These are phyloP conservation scores for Ceratocystis smalleyi DNA, from an alignment of 2,329 filamentous ascomycete genomes.

Conservation along the genomic window DNA sequence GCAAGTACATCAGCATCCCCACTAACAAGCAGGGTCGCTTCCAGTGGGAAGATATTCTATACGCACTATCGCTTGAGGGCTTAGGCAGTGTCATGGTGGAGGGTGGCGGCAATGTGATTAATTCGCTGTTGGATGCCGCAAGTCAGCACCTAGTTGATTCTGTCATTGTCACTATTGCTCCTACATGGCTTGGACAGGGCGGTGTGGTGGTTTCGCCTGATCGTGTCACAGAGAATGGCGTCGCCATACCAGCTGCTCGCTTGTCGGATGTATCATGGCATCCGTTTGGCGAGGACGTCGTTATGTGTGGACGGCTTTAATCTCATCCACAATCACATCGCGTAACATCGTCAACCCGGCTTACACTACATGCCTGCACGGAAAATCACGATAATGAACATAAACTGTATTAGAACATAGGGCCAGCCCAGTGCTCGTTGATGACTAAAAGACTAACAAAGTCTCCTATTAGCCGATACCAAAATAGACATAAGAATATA, in stretches of 20 bases:
- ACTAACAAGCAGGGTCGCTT: constrained; percentile 29
- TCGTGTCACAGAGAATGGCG: constrained; percentile 34
- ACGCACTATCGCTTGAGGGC: constrained; percentile 40
- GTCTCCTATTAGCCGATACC: constrained; percentile 2
- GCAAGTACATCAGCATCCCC: constrained; percentile 34
- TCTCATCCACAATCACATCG: background rate
- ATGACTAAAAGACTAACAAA: background rate
- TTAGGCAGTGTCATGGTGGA: constrained; percentile 80
- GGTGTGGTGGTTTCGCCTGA: constrained; percentile 66
- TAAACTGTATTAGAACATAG: constrained; percentile 14
- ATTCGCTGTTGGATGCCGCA: constrained; percentile 52
- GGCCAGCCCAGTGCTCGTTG: constrained; percentile 8
- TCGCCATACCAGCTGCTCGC: constrained; percentile 45
- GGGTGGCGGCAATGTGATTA: constrained; percentile 70
- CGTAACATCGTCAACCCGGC: too few species aligned
- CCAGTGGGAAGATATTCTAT: constrained; percentile 50
- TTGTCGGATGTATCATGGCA: constrained; percentile 56
- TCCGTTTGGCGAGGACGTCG: constrained; percentile 66
- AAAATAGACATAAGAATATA: background rate
- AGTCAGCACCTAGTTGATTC: constrained; percentile 52
- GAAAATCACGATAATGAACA: constrained; percentile 21
- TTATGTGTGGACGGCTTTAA: constrained; percentile 54
- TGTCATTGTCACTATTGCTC: constrained; percentile 77
- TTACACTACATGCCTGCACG: background rate
- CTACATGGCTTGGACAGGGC: constrained; percentile 72